Evolutionary conservation across 768 basidiomycete genomes (phyloP).

Genomic region (Pholiota molesta): DNA sequence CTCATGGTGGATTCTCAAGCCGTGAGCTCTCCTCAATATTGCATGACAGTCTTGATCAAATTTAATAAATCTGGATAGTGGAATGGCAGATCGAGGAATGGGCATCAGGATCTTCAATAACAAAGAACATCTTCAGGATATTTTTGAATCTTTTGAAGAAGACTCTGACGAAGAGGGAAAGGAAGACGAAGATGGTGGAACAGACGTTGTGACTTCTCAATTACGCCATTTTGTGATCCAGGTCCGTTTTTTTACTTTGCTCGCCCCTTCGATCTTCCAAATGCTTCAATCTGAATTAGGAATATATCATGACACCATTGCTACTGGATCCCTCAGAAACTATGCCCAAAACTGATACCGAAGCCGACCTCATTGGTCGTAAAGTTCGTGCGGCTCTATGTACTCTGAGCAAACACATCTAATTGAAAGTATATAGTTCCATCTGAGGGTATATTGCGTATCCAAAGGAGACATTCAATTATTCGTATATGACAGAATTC

Average conservation of each 20-base stretch:
- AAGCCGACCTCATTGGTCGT: slow-evolving; percentile 43
- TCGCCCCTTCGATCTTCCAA: background rate
- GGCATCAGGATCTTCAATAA: slow-evolving; percentile 90
- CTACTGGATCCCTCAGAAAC: slow-evolving; percentile 71
- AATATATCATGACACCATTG: slow-evolving; percentile 81
- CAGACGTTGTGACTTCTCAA: slow-evolving; percentile 79
- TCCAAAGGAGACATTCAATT: slow-evolving; percentile 77
- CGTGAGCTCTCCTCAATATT: slow-evolving; percentile 41
- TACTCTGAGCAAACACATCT: background rate
- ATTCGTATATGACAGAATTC: slow-evolving; percentile 79
- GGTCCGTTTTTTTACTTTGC: slow-evolving; percentile 44
- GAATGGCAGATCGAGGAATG: slow-evolving; percentile 96
- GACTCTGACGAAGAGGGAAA: slow-evolving; percentile 50
- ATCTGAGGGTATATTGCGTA: slow-evolving; percentile 88
- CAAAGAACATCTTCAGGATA: slow-evolving; percentile 67
- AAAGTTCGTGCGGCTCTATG: slow-evolving; percentile 50
- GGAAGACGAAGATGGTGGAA: slow-evolving; percentile 36
- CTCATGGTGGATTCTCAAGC: slow-evolving; percentile 95
- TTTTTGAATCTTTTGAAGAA: slow-evolving; percentile 89
- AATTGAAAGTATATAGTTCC: slow-evolving; percentile 62
- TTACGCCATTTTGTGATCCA: slow-evolving; percentile 96
- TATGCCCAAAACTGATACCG: slow-evolving; percentile 26
- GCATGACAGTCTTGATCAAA: slow-evolving; percentile 4
- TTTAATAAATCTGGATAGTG: slow-evolving; percentile 37
- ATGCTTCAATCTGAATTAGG: slow-evolving; percentile 47